Conservation (phyloP, 805 yeast species). For the Kodamaea jinghongensis region DNA sequence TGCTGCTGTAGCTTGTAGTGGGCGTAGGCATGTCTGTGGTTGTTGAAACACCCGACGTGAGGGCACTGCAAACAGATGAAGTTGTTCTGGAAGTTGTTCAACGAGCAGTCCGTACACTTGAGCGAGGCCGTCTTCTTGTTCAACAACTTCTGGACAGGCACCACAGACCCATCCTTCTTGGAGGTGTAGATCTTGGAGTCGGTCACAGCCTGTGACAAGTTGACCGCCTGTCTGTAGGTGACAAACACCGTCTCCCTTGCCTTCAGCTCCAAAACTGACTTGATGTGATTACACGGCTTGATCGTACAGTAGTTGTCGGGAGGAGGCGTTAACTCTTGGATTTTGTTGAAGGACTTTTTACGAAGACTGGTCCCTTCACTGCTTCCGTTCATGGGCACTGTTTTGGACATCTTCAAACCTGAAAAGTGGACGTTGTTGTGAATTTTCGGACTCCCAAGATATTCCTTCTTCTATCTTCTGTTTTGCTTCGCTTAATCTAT, state of each 20-base stretch:
- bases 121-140: slow-evolving; percentile 44
- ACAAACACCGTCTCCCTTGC: slow-evolving; percentile 48
- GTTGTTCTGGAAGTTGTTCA: slow-evolving; percentile 41
- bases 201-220: slow-evolving; percentile 38
- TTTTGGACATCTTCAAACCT: neutral
- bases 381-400: too few species aligned
- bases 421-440: neutral
- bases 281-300: slow-evolving; percentile 50
- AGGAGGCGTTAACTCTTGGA: slow-evolving; percentile 13
- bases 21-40: slow-evolving; percentile 29
- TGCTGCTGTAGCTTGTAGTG: slow-evolving; percentile 36
- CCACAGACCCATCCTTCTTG: slow-evolving; percentile 36
- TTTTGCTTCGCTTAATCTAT: neutral
- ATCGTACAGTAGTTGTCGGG: slow-evolving; percentile 30
- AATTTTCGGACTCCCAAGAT: neutral
- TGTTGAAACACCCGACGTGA: slow-evolving; percentile 64
- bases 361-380: slow-evolving; percentile 1
- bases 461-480: neutral
- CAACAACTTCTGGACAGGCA: slow-evolving; percentile 37
- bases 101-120: slow-evolving; percentile 50
- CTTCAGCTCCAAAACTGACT: slow-evolving; percentile 45
- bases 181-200: slow-evolving; percentile 25
- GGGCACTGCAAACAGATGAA: slow-evolving; percentile 76
- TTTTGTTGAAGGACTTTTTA: slow-evolving; percentile 6
- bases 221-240: slow-evolving; percentile 52